phyloP scores from a whole-genome alignment of 768 basidiomycete species.

The Hydnum rufescens region DNA sequence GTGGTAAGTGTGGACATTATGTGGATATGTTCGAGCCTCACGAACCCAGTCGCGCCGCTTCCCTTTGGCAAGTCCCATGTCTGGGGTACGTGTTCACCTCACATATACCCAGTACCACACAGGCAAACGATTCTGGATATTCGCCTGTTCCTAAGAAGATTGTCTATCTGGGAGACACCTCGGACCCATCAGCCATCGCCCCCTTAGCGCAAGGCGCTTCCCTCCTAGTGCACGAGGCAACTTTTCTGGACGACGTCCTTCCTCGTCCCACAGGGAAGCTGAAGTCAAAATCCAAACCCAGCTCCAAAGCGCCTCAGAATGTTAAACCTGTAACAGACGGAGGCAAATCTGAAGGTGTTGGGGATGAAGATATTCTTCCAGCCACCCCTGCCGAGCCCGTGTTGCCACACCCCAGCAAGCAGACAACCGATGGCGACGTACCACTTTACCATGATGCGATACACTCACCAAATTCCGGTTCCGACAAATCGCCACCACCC shows the following conservation, averaged over 20 bases:
- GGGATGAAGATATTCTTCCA: constrained; percentile 13
- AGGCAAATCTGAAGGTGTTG: neutral
- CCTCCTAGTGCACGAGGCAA: constrained; percentile 65
- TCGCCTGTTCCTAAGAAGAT: constrained; percentile 46
- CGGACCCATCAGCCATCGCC: constrained; percentile 35
- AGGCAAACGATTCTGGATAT: constrained; percentile 11
- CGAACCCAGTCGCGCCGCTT: neutral
- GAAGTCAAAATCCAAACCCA: too few species aligned
- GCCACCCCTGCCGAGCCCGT: too few species aligned
- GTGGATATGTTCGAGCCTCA: too few species aligned
- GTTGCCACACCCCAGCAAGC: too few species aligned
- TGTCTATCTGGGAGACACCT: constrained; percentile 62
- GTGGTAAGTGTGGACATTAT: too few species aligned
- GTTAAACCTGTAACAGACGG: too few species aligned
- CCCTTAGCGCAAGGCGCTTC: constrained; percentile 44
- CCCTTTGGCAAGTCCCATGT: constrained; percentile 38
- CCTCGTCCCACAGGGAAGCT: too few species aligned
- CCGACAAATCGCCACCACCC: constrained; percentile 2
- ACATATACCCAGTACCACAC: constrained; percentile 14
- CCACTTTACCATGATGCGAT: too few species aligned
- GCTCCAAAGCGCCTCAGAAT: neutral
- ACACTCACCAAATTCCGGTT: constrained; percentile 7
- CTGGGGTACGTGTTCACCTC: constrained; percentile 62
- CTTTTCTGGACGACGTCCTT: constrained; percentile 39
- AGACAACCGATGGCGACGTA: too few species aligned